phyloP scores from a whole-genome alignment of 176 grass and related monocot species.

The Canna indica region DNA sequence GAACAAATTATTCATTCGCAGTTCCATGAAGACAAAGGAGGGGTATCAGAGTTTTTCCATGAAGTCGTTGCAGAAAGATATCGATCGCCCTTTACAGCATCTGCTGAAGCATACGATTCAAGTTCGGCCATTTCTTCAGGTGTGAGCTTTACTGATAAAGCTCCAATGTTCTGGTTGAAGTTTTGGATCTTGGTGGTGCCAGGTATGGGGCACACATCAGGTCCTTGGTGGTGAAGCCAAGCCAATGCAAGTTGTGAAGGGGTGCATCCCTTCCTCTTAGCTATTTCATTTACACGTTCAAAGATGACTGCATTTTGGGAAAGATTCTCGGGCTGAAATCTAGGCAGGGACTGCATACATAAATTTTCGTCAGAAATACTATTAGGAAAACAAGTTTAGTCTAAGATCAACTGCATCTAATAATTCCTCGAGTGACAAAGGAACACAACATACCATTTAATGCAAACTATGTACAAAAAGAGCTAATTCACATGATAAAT shows the following conservation, averaged over 20 bases:
- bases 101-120: slow-evolving; percentile 22
- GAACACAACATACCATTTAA: background rate
- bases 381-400: background rate
- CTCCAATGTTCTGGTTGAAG: slow-evolving; percentile 43
- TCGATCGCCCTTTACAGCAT: background rate
- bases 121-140: slow-evolving; percentile 43
- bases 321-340: slow-evolving; percentile 46
- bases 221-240: slow-evolving; percentile 57
- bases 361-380: background rate
- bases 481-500: background rate
- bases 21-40: background rate
- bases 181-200: slow-evolving; percentile 56
- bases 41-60: background rate
- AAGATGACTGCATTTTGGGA: slow-evolving; percentile 38
- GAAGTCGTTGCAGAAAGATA: background rate
- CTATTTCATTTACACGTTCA: slow-evolving; percentile 37
- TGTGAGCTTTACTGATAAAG: slow-evolving; percentile 41
- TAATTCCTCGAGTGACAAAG: background rate
- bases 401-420: background rate
- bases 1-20: background rate
- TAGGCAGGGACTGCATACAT: slow-evolving; percentile 29
- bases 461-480: background rate
- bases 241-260: slow-evolving; percentile 44
- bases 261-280: slow-evolving; percentile 40
- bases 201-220: slow-evolving; percentile 61